Evolutionary conservation across 1,284 basidiomycete species (phyloP).

Genomic region (Jaminaea rosea): DNA sequence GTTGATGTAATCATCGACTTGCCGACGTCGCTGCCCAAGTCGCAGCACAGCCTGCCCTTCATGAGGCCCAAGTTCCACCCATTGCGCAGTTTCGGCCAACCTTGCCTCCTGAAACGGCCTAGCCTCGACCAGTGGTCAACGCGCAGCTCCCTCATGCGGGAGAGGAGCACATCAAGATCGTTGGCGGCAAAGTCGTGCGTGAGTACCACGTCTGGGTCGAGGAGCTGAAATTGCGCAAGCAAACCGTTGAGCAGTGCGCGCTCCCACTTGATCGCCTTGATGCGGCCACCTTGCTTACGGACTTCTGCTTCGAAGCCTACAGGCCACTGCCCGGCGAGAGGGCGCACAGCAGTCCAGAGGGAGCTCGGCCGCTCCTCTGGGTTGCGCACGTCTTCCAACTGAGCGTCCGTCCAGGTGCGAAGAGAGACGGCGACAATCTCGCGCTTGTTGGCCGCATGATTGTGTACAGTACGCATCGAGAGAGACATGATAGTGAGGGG

Average conservation of each 20-base stretch:
- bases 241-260: constrained; percentile 74
- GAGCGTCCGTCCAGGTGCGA: constrained; percentile 67
- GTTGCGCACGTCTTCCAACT: constrained; percentile 41
- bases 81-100: constrained; percentile 64
- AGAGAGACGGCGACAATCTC: constrained; percentile 81
- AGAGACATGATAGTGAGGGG: constrained; percentile 86
- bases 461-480: constrained; percentile 80
- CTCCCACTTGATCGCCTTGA: constrained; percentile 64
- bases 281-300: constrained; percentile 54
- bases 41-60: constrained; percentile 78
- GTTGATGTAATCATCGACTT: constrained; percentile 66
- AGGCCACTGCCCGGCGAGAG: constrained; percentile 76
- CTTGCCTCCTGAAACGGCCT: constrained; percentile 77
- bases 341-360: constrained; percentile 82
- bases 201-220: constrained; percentile 88
- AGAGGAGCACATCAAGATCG: constrained; percentile 79
- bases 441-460: constrained; percentile 84
- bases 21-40: constrained; percentile 85
- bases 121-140: constrained; percentile 84
- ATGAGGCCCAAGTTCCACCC: constrained; percentile 76
- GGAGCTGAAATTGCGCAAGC: constrained; percentile 70
- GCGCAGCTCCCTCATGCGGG: constrained; percentile 69
- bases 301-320: constrained; percentile 61
- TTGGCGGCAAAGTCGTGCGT: constrained; percentile 93
- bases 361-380: constrained; percentile 61